Conservation (phyloP, 176 grass and related monocot species). For the Panicum miliaceum region DNA sequence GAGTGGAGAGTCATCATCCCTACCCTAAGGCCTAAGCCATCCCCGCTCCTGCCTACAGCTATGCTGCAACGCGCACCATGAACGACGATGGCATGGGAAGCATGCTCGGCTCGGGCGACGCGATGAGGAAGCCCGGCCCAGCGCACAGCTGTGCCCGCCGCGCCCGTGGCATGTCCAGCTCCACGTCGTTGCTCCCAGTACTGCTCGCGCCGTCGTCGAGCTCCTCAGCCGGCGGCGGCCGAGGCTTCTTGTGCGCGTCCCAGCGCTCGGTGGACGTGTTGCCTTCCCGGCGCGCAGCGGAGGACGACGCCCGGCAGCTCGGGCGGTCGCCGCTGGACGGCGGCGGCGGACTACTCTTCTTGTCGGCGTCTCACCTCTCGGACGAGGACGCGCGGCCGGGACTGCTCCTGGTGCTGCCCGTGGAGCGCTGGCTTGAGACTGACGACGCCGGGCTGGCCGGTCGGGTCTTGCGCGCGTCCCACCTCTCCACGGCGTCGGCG, state of each 20-base stretch:
- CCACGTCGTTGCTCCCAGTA: neutral
- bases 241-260: neutral
- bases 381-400: neutral
- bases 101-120: neutral
- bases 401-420: neutral
- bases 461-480: neutral
- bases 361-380: neutral
- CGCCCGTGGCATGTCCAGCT: neutral
- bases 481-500: neutral
- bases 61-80: too few relatives aligned
- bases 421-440: too few relatives aligned
- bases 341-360: neutral
- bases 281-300: too few relatives aligned
- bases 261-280: neutral
- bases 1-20: too few relatives aligned
- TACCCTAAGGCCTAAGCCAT: too few relatives aligned
- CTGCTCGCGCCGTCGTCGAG: neutral
- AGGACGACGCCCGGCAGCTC: too few relatives aligned
- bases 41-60: too few relatives aligned
- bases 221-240: neutral
- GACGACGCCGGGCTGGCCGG: neutral
- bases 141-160: neutral
- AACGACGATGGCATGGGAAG: neutral
- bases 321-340: neutral
- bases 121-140: neutral